Percentiles rank a stretch among this genome's conserved stretches.
phyloP scores from a whole-genome alignment of 2,329 filamentous ascomycete genomes.

The Cercospora sesami region DNA sequence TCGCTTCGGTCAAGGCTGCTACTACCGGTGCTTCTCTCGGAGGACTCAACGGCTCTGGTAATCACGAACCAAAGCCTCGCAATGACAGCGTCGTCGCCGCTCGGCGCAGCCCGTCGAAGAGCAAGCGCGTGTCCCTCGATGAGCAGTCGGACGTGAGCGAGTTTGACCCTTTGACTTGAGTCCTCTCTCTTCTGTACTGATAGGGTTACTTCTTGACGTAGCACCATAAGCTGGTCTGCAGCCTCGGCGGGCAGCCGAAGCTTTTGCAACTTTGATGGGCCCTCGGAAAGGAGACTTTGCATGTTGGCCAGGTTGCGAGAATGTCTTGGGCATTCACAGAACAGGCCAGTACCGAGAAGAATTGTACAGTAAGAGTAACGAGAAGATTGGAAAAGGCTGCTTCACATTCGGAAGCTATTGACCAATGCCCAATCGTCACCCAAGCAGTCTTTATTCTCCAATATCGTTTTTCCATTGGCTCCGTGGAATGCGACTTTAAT shows the following conservation, averaged over 20 bases:
- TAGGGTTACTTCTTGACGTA: not conserved
- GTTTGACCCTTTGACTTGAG: conserved; percentile 4
- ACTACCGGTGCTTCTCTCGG: not conserved
- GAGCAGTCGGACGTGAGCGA: conserved; percentile 16
- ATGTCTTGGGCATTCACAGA: not conserved
- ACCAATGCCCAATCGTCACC: conserved; percentile 41
- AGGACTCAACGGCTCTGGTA: not conserved
- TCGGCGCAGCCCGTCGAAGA: not conserved
- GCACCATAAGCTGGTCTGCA: no score
- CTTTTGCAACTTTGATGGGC: not conserved
- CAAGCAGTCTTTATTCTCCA: conserved; percentile 41
- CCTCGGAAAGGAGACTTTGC: not conserved
- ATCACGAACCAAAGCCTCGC: conserved; percentile 3
- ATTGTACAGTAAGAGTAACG: not conserved
- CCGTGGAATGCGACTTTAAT: conserved; percentile 36
- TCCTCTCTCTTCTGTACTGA: not conserved
- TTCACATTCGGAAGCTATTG: conserved; percentile 29
- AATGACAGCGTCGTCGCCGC: conserved; percentile 5
- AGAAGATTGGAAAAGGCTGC: not conserved
- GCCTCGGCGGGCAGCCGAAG: not conserved
- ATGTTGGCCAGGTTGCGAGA: not conserved
- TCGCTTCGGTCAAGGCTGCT: conserved; percentile 6
- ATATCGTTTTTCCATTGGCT: conserved; percentile 35
- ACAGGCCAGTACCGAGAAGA: not conserved
- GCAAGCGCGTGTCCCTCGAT: conserved; percentile 1